These are phyloP conservation scores for Pelargonium myrrhifolium DNA, from an alignment of 441 rosid species.

Conservation along the genomic window DNA sequence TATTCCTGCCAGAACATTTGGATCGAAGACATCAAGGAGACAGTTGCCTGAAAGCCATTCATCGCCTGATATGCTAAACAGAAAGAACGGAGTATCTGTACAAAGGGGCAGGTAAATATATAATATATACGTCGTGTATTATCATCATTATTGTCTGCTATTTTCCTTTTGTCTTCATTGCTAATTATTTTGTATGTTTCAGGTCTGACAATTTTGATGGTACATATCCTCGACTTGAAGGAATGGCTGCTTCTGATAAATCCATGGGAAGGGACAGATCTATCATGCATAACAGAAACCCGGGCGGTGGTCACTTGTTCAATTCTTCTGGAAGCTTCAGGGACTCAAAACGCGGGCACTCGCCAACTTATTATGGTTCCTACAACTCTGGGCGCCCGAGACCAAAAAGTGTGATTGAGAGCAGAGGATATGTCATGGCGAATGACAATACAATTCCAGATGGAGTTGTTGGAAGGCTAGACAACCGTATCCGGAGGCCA, in stretches of 20 bases:
- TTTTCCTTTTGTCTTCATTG: slow-evolving; percentile 1
- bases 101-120: slow-evolving; percentile 31
- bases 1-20: slow-evolving; percentile 22
- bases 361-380: slow-evolving; percentile 20
- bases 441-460: slow-evolving; percentile 27
- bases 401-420: slow-evolving; percentile 28
- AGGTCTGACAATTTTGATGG: slow-evolving; percentile 26
- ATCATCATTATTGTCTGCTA: background rate
- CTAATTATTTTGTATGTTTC: slow-evolving; percentile 20
- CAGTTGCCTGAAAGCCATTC: slow-evolving; percentile 10
- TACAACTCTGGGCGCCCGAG: slow-evolving; percentile 28
- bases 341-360: slow-evolving; percentile 30
- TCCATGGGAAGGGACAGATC: slow-evolving; percentile 31
- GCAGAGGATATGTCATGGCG: slow-evolving; percentile 24
- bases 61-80: background rate
- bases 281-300: slow-evolving; percentile 28
- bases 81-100: slow-evolving; percentile 3
- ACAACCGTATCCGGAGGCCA: slow-evolving; percentile 29
- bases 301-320: slow-evolving; percentile 23
- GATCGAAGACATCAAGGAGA: slow-evolving; percentile 24
- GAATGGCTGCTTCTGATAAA: slow-evolving; percentile 24
- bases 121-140: background rate
- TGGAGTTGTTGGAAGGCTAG: slow-evolving; percentile 26
- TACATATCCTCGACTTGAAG: slow-evolving; percentile 22
- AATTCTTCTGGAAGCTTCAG: slow-evolving; percentile 21